A percentile compares a stretch with the other conserved stretches of the same genome.
Conservation (phyloP, 2,329 filamentous ascomycete species). For the Talaromyces sp. region DNA sequence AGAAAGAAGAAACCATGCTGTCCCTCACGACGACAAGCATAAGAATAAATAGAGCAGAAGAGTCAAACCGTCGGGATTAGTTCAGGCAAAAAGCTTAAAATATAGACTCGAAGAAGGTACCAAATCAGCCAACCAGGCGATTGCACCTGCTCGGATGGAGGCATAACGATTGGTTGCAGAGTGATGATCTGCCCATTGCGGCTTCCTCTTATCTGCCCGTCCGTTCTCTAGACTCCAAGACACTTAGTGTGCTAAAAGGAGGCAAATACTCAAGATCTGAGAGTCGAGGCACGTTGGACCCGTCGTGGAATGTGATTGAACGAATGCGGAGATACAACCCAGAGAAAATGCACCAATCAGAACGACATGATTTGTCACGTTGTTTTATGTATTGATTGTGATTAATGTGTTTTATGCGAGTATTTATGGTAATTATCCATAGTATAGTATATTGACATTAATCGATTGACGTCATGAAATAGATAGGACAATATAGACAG, state of each 20-base stretch:
- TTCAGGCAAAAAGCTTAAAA: not conserved
- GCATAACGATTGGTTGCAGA: not conserved
- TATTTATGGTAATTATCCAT: not conserved
- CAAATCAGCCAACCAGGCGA: constrained; percentile 11
- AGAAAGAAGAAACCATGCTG: not conserved
- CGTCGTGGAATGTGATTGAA: not conserved
- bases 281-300: no score
- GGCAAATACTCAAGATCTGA: no score
- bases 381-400: not conserved
- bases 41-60: not conserved
- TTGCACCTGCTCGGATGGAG: not conserved
- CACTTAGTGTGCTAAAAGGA: no score
- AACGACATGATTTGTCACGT: not conserved
- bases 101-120: not conserved
- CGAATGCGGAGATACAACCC: not conserved
- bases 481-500: not conserved
- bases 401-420: not conserved
- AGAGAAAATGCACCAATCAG: not conserved
- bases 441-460: not conserved
- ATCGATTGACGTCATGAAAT: not conserved
- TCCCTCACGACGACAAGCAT: not conserved
- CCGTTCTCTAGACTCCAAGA: no score
- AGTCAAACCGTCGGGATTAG: not conserved
- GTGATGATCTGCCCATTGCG: not conserved
- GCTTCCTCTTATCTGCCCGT: not conserved